Percentiles rank a stretch among this genome's conserved stretches.
These are phyloP conservation scores for Salix arbutifolia DNA, from an alignment of 345 rosid genomes.

Conservation along the genomic window DNA sequence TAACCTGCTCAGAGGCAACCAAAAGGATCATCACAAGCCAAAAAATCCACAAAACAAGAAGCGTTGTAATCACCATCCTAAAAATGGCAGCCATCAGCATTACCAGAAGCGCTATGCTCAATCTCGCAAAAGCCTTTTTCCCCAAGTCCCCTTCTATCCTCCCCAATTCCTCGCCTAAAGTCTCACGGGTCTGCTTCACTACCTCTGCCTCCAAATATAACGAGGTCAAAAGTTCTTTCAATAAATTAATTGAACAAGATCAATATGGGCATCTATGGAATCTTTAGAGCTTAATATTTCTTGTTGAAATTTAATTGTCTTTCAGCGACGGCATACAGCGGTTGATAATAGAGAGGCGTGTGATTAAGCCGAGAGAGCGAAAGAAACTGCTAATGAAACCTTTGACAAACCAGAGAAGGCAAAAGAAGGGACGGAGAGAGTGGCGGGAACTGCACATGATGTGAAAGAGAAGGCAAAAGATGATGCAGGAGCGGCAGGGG, in stretches of 20 bases:
- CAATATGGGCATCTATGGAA: background rate
- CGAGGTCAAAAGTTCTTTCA: background rate
- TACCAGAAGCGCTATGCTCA: slow-evolving; percentile 18
- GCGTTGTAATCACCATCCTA: no score
- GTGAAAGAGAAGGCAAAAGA: slow-evolving; percentile 22
- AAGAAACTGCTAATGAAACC: slow-evolving; percentile 4
- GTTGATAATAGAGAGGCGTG: slow-evolving; percentile 15
- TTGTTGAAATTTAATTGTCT: background rate
- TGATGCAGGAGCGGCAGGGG: background rate
- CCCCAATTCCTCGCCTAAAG: slow-evolving; percentile 7
- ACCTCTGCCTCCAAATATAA: slow-evolving; percentile 28
- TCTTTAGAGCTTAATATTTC: background rate
- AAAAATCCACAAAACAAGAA: background rate
- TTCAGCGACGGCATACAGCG: slow-evolving; percentile 21
- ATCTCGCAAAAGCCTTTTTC: slow-evolving; percentile 20
- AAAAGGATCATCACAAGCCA: background rate
- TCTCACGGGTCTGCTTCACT: slow-evolving; percentile 35
- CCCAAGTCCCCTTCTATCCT: background rate
- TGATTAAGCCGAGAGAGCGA: slow-evolving; percentile 6
- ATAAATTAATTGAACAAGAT: background rate
- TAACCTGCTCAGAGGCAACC: background rate
- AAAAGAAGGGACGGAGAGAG: slow-evolving; percentile 13
- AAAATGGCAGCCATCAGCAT: slow-evolving; percentile 32
- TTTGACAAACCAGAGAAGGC: slow-evolving; percentile 11
- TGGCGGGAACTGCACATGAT: slow-evolving; percentile 1